Evolutionary conservation across 192 early-diverging fungal genomes (phyloP).

Genomic region (Globomyces pollinis-pini): DNA sequence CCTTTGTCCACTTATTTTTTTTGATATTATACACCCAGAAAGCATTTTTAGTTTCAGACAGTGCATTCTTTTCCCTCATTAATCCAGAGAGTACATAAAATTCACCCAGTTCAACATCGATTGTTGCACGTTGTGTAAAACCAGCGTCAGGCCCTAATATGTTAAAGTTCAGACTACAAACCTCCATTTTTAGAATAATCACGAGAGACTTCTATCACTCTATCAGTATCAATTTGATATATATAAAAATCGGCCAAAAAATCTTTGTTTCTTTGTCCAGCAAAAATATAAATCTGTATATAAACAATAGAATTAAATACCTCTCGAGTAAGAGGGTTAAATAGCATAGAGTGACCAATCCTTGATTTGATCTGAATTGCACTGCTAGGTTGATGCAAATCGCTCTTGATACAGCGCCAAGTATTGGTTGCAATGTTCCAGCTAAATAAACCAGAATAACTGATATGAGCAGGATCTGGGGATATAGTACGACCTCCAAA

Average conservation of each 20-base stretch:
- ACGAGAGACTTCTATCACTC: conserved; percentile 67
- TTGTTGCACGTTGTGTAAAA: conserved; percentile 76
- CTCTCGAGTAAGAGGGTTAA: conserved; percentile 61
- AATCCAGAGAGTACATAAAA: conserved; percentile 77
- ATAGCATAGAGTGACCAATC: conserved; percentile 85
- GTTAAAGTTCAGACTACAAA: not conserved
- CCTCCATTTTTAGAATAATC: conserved; percentile 69
- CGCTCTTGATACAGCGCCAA: conserved; percentile 72
- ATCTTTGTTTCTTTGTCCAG: conserved; percentile 79
- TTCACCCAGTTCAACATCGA: conserved; percentile 70
- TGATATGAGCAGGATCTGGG: conserved; percentile 56
- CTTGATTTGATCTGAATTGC: conserved; percentile 68
- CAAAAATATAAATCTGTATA: conserved; percentile 88
- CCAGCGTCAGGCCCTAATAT: conserved; percentile 56
- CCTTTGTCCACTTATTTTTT: conserved; percentile 51
- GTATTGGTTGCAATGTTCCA: conserved; percentile 59
- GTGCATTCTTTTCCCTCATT: conserved; percentile 49
- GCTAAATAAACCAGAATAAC: conserved; percentile 82
- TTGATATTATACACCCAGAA: conserved; percentile 70
- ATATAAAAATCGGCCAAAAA: conserved; percentile 72
- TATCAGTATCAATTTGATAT: conserved; percentile 74
- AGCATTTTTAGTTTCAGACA: conserved; percentile 55
- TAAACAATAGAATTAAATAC: no score
- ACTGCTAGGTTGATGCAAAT: conserved; percentile 39
- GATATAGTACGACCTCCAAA: conserved; percentile 77